A percentile compares a stretch with the other conserved stretches of the same genome.
These are phyloP conservation scores for Chlamydomonas incerta DNA, from an alignment of 139 green algal genomes.

Conservation along the genomic window DNA sequence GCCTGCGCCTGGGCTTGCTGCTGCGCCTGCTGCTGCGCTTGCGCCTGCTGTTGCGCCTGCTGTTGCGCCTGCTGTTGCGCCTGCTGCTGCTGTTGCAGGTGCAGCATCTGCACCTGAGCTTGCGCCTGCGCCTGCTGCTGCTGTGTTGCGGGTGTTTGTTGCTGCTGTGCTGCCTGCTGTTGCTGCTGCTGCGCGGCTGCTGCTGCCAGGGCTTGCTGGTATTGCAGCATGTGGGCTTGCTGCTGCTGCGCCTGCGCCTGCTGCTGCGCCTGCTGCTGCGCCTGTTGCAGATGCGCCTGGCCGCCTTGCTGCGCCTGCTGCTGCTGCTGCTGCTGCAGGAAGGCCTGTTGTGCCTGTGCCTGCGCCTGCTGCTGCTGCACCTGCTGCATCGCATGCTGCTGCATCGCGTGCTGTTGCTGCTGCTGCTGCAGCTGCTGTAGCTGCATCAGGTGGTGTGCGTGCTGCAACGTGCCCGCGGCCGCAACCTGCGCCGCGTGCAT, in stretches of 20 bases:
- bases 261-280: slow-evolving; percentile 29
- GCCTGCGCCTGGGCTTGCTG: neutral
- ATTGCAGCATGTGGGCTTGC: neutral
- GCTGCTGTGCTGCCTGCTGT: slow-evolving; percentile 13
- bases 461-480: neutral
- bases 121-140: slow-evolving; percentile 15
- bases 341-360: neutral
- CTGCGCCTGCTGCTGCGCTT: neutral
- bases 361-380: slow-evolving; percentile 3
- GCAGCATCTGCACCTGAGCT: neutral
- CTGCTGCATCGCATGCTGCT: slow-evolving; percentile 4
- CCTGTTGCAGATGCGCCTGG: too few relatives aligned
- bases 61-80: slow-evolving; percentile 16
- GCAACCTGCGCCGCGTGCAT: too few relatives aligned
- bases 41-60: neutral
- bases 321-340: slow-evolving; percentile 30
- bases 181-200: slow-evolving; percentile 28
- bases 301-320: slow-evolving; percentile 4
- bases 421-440: neutral
- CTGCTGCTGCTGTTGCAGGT: neutral
- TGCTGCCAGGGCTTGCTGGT: neutral
- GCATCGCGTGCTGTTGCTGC: slow-evolving; percentile 10
- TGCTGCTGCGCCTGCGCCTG: slow-evolving; percentile 23
- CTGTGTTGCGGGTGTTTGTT: slow-evolving; percentile 3
- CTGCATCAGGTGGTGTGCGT: neutral